Evolutionary conservation across 176 grass and related monocot genomes (phyloP), one percentile per base, ranked within the genome.

Genomic region (Lolium rigidum): DNA sequence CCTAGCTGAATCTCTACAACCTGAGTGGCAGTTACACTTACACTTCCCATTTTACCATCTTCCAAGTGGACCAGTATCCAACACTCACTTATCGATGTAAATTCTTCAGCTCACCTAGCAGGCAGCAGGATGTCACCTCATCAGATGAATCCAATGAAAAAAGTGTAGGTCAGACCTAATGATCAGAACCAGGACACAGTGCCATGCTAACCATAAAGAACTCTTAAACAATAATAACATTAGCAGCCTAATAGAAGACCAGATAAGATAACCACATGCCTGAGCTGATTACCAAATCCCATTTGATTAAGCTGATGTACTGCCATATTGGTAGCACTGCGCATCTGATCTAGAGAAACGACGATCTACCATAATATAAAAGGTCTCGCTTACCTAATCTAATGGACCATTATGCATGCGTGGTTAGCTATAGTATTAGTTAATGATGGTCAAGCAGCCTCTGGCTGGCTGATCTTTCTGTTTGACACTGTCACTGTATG

Each of bases 31-130:
- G 39, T 17, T 10, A 3, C 60, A n/a, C 24, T 64, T n/a, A 4
- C 6, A 35, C 6, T 67, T 12, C 6, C 52, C 1, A 14, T 17
- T 9, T 59, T 83, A 60, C 25, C 20, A 10, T 86, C 57, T 70
- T 39, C 14, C 25, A 90, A 77, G 52, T 71, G 51, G 83, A 10
- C 15, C 4, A 49, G 26, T 82, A 44, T 72, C 17, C 56, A 52
- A 17, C 68, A n/a, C 39, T 3, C 6, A 7, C 10, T 61, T 21
- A 61, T 28, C 10, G 2, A 67, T 8, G 26, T 39, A 75, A 74
- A 77, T 69, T 86, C 26, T 61, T 81, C 17, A 61, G 83, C 9
- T 74, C n/a, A 80, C 57, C 16, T 41, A 3, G 49, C 8, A 5
- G 15, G 50, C 46, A 76, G 10, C 21, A 83, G 51, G 26, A 39